phyloP scores from a whole-genome alignment of 148 eudicot species.

The Nepenthes mirabilis region DNA sequence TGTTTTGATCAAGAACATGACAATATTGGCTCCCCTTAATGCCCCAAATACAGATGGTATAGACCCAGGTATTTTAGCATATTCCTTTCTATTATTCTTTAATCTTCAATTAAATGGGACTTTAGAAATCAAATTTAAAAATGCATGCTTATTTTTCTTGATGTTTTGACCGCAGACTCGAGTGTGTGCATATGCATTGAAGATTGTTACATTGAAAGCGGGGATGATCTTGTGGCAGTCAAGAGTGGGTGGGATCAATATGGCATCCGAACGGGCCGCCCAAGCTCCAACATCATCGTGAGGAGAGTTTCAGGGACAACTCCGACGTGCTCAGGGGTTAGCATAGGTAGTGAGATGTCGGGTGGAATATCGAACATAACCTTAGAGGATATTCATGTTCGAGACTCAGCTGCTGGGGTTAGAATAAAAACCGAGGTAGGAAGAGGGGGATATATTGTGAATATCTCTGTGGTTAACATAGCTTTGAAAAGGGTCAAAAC shows the following conservation, averaged over 20 bases:
- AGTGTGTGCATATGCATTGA: constrained; percentile 80
- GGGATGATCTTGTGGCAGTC: constrained; percentile 91
- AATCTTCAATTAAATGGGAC: background rate
- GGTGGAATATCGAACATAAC: constrained; percentile 64
- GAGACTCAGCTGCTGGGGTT: constrained; percentile 76
- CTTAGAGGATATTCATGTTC: constrained; percentile 24
- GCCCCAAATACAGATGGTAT: constrained; percentile 99
- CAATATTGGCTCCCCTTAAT: constrained; percentile 81
- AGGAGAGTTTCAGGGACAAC: constrained; percentile 88
- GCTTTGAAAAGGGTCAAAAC: constrained; percentile 64
- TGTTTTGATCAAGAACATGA: constrained; percentile 79
- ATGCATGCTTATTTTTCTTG: too few relatives aligned
- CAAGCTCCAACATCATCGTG: constrained; percentile 72
- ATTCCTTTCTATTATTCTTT: background rate
- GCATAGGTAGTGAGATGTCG: constrained; percentile 98
- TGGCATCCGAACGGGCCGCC: constrained; percentile 61
- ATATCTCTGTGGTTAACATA: constrained; percentile 52
- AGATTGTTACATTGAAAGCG: constrained; percentile 97
- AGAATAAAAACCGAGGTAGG: constrained; percentile 65
- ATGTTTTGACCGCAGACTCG: constrained; percentile 42
- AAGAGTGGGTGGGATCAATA: constrained; percentile 99
- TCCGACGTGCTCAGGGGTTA: constrained; percentile 54
- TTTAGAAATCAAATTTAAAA: too few relatives aligned
- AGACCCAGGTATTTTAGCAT: constrained; percentile 59
- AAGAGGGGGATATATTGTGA: constrained; percentile 76